Conservation (phyloP, 345 rosid species). For the Eutrema heterophyllum region DNA sequence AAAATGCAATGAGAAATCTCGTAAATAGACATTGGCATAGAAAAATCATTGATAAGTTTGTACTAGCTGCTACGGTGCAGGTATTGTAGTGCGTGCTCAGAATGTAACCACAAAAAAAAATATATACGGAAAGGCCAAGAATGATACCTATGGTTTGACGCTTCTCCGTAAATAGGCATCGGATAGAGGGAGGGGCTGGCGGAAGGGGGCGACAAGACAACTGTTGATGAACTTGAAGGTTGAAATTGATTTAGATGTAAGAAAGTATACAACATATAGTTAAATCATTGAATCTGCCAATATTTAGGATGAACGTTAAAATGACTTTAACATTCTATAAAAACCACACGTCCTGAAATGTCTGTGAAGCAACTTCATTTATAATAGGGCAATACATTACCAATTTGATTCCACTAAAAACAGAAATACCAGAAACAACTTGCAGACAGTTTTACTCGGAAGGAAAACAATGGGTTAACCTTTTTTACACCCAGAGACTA, state of each 20-base stretch:
- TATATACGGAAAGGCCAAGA: neutral
- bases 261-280: neutral
- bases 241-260: neutral
- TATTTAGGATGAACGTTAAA: conserved; percentile 9
- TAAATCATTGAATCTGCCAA: neutral
- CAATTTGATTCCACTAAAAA: neutral
- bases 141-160: conserved; percentile 86
- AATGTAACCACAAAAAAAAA: neutral
- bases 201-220: conserved; percentile 86
- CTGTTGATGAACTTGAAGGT: conserved; percentile 38
- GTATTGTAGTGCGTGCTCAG: neutral
- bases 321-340: neutral
- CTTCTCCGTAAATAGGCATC: conserved; percentile 86
- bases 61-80: neutral
- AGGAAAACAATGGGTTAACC: conserved; percentile 35
- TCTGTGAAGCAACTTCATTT: neutral
- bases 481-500: conserved; percentile 75
- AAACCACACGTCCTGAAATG: neutral
- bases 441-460: neutral
- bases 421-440: neutral
- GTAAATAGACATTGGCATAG: neutral
- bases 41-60: conserved; percentile 1
- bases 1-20: conserved; percentile 2
- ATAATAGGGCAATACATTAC: neutral
- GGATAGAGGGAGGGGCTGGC: conserved; percentile 81